These are phyloP conservation scores for Paramecium bursaria DNA, from an alignment of 73 alveolate genomes.

Conservation along the genomic window DNA sequence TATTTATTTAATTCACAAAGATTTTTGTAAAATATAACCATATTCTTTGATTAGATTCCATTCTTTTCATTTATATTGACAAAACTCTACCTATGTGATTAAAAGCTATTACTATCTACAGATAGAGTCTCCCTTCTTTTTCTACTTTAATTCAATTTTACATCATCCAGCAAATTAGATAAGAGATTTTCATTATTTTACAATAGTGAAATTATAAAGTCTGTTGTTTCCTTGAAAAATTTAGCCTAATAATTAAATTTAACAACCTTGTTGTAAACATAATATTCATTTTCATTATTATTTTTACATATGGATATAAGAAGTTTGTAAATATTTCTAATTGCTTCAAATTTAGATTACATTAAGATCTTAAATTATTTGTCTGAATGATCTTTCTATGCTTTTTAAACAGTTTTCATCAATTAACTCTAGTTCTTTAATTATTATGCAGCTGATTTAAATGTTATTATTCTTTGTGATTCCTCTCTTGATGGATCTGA, in stretches of 20 bases:
- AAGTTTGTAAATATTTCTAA: constrained; percentile 58
- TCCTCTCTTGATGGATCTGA: neutral
- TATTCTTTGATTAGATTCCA: neutral
- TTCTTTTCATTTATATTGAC: neutral
- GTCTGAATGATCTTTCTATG: constrained; percentile 19
- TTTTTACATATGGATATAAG: constrained; percentile 58
- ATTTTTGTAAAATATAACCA: constrained; percentile 26
- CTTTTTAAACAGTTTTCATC: constrained; percentile 18
- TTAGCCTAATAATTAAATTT: constrained; percentile 64
- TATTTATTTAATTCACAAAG: neutral
- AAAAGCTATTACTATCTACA: too few species aligned
- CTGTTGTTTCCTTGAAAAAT: constrained; percentile 67
- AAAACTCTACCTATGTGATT: neutral
- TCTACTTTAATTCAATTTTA: neutral
- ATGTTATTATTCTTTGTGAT: neutral
- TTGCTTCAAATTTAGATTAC: constrained; percentile 39
- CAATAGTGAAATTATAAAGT: constrained; percentile 56
- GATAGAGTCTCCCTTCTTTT: constrained; percentile 12
- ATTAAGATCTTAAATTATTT: constrained; percentile 6
- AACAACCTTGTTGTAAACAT: constrained; percentile 45
- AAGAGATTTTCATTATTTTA: constrained; percentile 53
- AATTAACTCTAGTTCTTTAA: constrained; percentile 2
- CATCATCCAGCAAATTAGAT: constrained; percentile 57
- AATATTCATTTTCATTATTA: constrained; percentile 49
- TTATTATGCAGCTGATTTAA: neutral